A percentile compares a stretch with the other conserved stretches of the same genome.
Conservation (phyloP, 177 flowering plant genomes). For the Tripterygium wilfordii region DNA sequence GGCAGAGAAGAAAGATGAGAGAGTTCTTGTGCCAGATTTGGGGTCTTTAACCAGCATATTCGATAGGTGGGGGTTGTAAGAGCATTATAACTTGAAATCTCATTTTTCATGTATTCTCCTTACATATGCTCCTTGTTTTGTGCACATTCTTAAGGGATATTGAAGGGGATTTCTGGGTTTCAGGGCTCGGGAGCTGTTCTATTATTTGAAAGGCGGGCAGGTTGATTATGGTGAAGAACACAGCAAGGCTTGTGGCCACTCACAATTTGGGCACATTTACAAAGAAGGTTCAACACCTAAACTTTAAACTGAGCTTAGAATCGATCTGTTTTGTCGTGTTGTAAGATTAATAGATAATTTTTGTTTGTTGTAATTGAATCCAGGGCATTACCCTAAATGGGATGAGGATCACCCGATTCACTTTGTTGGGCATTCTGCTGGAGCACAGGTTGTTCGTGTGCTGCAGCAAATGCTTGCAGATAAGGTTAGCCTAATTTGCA, state of each 20-base stretch:
- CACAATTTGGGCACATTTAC: conserved; percentile 73
- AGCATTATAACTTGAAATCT: no score
- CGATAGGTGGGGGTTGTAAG: conserved; percentile 56
- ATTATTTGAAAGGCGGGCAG: conserved; percentile 93
- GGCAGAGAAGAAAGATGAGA: conserved; percentile 95
- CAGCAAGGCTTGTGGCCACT: conserved; percentile 78
- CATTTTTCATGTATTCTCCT: no score
- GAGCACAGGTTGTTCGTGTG: conserved; percentile 89
- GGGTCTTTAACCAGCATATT: conserved; percentile 94
- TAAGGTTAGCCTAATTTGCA: conserved; percentile 23
- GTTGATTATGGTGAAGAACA: conserved; percentile 98
- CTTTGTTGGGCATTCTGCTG: conserved; percentile 97
- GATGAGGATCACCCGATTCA: conserved; percentile 96
- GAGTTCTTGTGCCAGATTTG: conserved; percentile 95
- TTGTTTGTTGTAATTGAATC: conserved; percentile 5
- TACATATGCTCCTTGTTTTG: no score
- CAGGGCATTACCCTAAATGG: conserved; percentile 94
- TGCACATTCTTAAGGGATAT: background rate
- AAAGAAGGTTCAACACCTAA: conserved; percentile 47
- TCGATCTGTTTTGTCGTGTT: background rate
- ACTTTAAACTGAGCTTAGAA: no score
- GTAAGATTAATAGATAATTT: no score
- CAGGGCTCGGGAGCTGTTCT: conserved; percentile 97
- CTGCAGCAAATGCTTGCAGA: conserved; percentile 99
- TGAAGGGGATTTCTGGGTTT: conserved; percentile 16